These are phyloP conservation scores for Silene uniflora DNA, from an alignment of 148 eudicot species.

Conservation along the genomic window DNA sequence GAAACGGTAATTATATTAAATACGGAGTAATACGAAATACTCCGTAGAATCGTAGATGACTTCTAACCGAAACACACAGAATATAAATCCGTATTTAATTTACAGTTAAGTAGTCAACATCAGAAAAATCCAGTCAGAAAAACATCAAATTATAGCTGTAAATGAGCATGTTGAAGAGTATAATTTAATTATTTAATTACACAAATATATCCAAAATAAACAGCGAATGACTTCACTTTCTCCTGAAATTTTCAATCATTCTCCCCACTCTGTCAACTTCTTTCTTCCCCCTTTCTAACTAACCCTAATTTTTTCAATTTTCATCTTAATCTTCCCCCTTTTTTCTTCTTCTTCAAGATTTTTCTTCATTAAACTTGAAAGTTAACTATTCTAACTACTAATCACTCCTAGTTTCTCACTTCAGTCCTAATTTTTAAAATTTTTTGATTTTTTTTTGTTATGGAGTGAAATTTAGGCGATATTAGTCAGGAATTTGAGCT, in stretches of 20 bases:
- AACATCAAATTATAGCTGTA: not conserved
- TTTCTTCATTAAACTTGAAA: not conserved
- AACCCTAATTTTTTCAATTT: not conserved
- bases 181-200: not conserved
- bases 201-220: not conserved
- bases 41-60: too few species aligned
- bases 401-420: not conserved
- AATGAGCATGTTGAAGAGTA: not conserved
- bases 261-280: not conserved
- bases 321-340: not conserved
- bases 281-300: not conserved
- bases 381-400: not conserved
- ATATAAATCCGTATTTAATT: too few species aligned
- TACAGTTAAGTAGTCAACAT: too few species aligned
- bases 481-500: not conserved
- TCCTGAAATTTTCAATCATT: not conserved
- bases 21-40: too few species aligned
- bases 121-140: not conserved
- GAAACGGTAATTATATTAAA: too few species aligned
- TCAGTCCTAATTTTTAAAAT: not conserved
- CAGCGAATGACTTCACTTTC: constrained; percentile 3
- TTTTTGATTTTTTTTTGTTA: not conserved
- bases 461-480: constrained; percentile 5
- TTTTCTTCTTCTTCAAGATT: not conserved
- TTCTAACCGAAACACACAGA: too few species aligned